phyloP scores from a whole-genome alignment of 2,329 filamentous ascomycete genomes.

The Ascochyta koolunga region DNA sequence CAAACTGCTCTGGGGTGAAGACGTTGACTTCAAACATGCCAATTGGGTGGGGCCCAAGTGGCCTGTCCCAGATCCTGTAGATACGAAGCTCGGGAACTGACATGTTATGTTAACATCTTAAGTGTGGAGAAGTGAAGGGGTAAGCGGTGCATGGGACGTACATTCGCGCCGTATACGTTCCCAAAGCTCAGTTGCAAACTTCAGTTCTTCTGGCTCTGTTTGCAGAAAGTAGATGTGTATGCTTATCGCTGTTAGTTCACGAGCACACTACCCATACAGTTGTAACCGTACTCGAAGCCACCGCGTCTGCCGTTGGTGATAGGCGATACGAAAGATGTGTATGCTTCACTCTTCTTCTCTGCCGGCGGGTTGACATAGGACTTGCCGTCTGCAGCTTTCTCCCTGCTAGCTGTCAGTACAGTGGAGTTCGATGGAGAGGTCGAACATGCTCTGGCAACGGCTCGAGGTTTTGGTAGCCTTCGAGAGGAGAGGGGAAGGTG shows the following conservation, averaged over 20 bases:
- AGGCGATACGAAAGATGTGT: constrained; percentile 71
- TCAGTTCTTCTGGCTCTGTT: constrained; percentile 64
- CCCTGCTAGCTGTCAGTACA: constrained; percentile 46
- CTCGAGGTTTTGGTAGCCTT: constrained; percentile 63
- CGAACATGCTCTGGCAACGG: constrained; percentile 56
- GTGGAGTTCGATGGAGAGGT: background rate
- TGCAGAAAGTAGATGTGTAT: constrained; percentile 83
- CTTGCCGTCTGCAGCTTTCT: constrained; percentile 75
- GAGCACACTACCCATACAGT: background rate
- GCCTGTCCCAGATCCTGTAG: constrained; percentile 76
- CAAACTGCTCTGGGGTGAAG: constrained; percentile 85
- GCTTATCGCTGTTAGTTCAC: constrained; percentile 24
- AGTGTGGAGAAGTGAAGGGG: background rate
- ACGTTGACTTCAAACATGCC: constrained; percentile 95
- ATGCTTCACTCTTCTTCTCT: constrained; percentile 68
- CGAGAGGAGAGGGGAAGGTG: constrained; percentile 62
- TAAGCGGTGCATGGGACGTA: constrained; percentile 48
- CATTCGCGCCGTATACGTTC: constrained; percentile 81
- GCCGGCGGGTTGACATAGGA: constrained; percentile 72
- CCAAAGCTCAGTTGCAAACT: constrained; percentile 75
- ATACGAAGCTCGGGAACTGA: constrained; percentile 83
- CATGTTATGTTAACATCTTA: background rate
- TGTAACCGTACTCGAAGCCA: constrained; percentile 68
- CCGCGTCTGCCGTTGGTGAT: constrained; percentile 69
- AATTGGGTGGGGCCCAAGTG: constrained; percentile 80